These are phyloP conservation scores for Fusarium subtropicale DNA, from an alignment of 2,329 filamentous ascomycete species.

Conservation along the genomic window DNA sequence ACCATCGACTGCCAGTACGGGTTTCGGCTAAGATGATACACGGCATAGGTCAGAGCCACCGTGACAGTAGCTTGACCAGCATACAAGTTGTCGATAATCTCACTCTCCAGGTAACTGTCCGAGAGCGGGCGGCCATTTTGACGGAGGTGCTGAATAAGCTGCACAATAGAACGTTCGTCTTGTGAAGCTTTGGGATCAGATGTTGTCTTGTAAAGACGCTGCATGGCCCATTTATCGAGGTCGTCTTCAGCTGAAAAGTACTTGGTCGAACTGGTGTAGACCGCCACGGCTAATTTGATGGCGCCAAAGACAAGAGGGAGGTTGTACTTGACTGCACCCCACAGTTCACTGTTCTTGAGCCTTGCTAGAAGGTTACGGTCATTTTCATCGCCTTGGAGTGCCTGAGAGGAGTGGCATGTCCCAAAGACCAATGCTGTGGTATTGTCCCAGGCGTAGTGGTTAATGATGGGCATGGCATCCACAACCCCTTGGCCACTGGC, in stretches of 20 bases:
- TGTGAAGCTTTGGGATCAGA: background rate
- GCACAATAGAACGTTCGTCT: background rate
- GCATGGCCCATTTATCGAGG: background rate
- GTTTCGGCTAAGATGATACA: background rate
- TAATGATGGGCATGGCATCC: background rate
- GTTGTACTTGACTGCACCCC: background rate
- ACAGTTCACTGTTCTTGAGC: background rate
- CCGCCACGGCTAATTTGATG: background rate
- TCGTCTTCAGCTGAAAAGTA: background rate
- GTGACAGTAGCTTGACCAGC: slow-evolving; percentile 1
- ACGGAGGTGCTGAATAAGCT: background rate
- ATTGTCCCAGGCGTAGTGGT: slow-evolving; percentile 1
- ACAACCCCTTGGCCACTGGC: background rate
- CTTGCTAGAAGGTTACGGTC: background rate
- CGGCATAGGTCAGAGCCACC: background rate
- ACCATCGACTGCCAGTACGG: background rate
- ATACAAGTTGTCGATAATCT: background rate
- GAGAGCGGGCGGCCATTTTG: background rate
- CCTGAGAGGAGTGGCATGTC: background rate
- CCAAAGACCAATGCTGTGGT: slow-evolving; percentile 1
- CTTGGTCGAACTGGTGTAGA: background rate
- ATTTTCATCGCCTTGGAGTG: background rate
- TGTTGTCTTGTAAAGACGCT: background rate
- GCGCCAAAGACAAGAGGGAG: background rate
- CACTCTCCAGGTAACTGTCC: background rate